Evolutionary conservation across 768 basidiomycete species (phyloP).

Genomic region (Boletus huronensis): DNA sequence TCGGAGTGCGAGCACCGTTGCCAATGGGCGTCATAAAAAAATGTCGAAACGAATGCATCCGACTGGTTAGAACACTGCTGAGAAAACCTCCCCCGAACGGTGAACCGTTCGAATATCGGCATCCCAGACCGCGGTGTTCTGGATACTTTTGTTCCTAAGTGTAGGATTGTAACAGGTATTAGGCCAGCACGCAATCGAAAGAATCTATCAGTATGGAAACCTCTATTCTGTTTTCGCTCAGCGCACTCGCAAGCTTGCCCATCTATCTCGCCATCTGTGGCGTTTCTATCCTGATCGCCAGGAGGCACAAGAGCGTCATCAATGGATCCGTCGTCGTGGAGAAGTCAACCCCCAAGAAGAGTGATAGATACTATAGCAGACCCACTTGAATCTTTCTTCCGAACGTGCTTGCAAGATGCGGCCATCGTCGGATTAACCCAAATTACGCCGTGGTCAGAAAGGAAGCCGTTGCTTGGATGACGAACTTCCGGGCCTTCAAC

Average conservation of each 20-base stretch:
- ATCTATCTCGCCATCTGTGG: background rate
- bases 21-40: too few species aligned
- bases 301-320: background rate
- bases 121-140: background rate
- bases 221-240: background rate
- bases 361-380: too few species aligned
- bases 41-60: too few species aligned
- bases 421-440: slow-evolving; percentile 8
- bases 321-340: too few species aligned
- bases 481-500: slow-evolving; percentile 6
- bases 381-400: slow-evolving; percentile 10
- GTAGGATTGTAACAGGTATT: background rate
- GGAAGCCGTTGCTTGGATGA: slow-evolving; percentile 8
- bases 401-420: slow-evolving; percentile 9
- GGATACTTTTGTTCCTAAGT: background rate
- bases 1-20: too few species aligned
- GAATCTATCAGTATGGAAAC: background rate
- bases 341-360: background rate
- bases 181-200: background rate
- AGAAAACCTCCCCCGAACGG: too few species aligned
- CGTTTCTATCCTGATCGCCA: background rate
- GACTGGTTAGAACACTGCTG: too few species aligned
- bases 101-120: too few species aligned
- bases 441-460: background rate
- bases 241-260: background rate